Evolutionary conservation across 2,329 filamentous ascomycete species (phyloP), one percentile per base, ranked within the genome.

Genomic region (Tolypocladium tropicale): DNA sequence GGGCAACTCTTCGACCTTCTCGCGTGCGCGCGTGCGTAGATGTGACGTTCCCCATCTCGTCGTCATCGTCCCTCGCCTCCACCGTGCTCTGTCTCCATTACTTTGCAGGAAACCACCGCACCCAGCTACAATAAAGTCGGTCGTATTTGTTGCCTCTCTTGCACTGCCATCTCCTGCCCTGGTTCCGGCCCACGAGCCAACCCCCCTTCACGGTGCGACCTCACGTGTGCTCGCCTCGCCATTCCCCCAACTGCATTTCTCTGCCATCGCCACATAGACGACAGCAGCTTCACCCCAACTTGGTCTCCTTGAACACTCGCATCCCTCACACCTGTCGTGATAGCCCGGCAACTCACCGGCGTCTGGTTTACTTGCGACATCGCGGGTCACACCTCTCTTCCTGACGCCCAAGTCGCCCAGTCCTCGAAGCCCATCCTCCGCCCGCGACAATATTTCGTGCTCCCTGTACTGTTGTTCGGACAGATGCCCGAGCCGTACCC

Each of bases 401-500:
- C 18, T n/a, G 28, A 9, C 41, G 46, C 10, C 18, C 14, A 39
- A 9, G 37, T 39, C 37, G n/a, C n/a, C 16, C 7, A 5, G 18
- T 48, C 21, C 28, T 11, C 28, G 16, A 49, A 32, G 7, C 28
- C n/a, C 28, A 48, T 30, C 9, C 6, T 11, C 16, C 16, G 25
- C 46, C 11, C 18, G 46, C 12, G 46, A 18, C 7, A n/a, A n/a
- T 4, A 33, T 12, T 18, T 16, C 12, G 18, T 33, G 18, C 7
- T 16, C 14, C 32, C 25, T 32, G 3, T 21, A 21, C 18, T 2
- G 21, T 9, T 50, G 18, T 30, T 32, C 21, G 36, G 12, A 43
- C 57, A 54, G 57, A 56, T 56, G 55, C 55, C 52, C 52, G 41
- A 30, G 11, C 33, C 6, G 50, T 36, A 12, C 12, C 34, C 57